Base-by-base conservation (phyloP, 805 yeast genomes). In the Monosporozyma siamensis region DNA sequence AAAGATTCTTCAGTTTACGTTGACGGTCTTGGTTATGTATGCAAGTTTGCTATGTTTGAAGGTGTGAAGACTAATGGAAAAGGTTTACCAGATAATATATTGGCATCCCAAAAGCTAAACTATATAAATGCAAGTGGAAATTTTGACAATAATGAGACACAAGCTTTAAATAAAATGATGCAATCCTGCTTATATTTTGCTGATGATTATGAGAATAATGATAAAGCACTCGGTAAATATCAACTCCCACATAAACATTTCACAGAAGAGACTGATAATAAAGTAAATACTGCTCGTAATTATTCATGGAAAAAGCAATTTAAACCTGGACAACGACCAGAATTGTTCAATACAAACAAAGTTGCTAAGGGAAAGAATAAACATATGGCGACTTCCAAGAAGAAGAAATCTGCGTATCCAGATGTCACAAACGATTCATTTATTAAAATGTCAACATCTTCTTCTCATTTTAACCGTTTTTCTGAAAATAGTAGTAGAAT, bases 21-120 rank as follows among this genome's bases (percentile, higher is more conserved):
- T 38, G 97, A 89, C 65, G 97, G 96, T 0, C 67, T 92, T 32
- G 99, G 98, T 0, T 82, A 89, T 55, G 95, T 92, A 30, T 90
- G 97, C 57, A 80, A 86, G 24, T 87, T 81, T 70, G 97, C 97
- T 2, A 85, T 86, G 80, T 92, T 92, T 64, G 64, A 67, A 46
- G 67, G 67, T 48, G 71, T 64, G 71, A 39, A 34, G 3, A 34
- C 30, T n/a, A 18, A 34, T 25, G 22, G 17, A 10, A 36, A 14
- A 4, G n/a, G 15, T 23, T 3, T 25, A 45, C 23, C 32, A 20
- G 10, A n/a, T 34, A 23, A 23, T 23, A n/a, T n/a, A n/a, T 11
- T 11, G 6, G 27, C 24, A 4, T 27, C 25, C 8, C 25, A 29
- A 20, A 20, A 10, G 5, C 7, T 4, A 8, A 23, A 38, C 1